Percentiles rank a stretch among this genome's conserved stretches.
These are phyloP conservation scores for Sporothrix curviconia DNA, from an alignment of 2,329 filamentous ascomycete species.

Conservation along the genomic window DNA sequence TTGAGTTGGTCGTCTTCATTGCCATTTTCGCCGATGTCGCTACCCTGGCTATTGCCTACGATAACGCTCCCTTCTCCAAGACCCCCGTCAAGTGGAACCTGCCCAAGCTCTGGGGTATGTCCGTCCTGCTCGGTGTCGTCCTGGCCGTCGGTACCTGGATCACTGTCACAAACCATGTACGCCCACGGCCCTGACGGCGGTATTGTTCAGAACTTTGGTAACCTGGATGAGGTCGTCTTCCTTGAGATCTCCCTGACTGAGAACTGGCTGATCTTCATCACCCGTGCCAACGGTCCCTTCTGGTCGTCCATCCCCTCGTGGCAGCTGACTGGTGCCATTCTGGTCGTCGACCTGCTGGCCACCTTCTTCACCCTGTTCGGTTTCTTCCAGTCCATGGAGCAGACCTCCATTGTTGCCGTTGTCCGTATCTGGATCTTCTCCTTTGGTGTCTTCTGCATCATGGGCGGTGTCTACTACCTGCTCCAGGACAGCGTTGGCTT, in stretches of 20 bases:
- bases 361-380: conserved; percentile 83
- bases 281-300: conserved; percentile 85
- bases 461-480: conserved; percentile 67
- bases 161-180: conserved; percentile 79
- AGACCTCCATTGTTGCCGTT: conserved; percentile 70
- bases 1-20: conserved; percentile 86
- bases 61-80: conserved; percentile 82
- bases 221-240: conserved; percentile 76
- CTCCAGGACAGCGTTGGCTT: conserved; percentile 75
- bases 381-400: conserved; percentile 62
- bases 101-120: conserved; percentile 91
- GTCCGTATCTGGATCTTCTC: conserved; percentile 89
- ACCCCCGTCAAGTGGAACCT: conserved; percentile 92
- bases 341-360: conserved; percentile 75
- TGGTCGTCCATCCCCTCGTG: conserved; percentile 85
- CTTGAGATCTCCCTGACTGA: conserved; percentile 84
- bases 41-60: conserved; percentile 86
- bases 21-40: conserved; percentile 92
- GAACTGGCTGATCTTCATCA: conserved; percentile 97
- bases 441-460: conserved; percentile 76
- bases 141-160: conserved; percentile 84
- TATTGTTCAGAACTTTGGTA: conserved; percentile 85
- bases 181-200: conserved; percentile 61
- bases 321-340: conserved; percentile 72
- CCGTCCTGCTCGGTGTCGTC: conserved; percentile 72